phyloP scores from a whole-genome alignment of 257 asterid genomes.

The Scutellaria baicalensis region DNA sequence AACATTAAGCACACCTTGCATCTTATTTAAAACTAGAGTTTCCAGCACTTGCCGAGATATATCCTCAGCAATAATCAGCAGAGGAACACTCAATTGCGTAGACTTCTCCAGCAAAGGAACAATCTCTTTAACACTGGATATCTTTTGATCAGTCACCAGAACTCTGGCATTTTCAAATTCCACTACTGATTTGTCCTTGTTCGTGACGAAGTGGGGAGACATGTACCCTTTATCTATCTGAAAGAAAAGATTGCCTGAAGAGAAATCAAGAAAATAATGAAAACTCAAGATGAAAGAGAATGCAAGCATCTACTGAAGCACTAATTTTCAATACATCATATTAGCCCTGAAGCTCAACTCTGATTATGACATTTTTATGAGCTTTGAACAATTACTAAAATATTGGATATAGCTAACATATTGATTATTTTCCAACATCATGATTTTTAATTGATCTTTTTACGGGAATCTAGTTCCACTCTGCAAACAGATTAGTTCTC shows the following conservation, averaged over 20 bases:
- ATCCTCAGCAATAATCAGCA: constrained; percentile 88
- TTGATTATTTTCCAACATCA: not conserved
- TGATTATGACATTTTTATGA: not conserved
- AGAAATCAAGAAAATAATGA: constrained; percentile 49
- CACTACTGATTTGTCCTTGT: constrained; percentile 60
- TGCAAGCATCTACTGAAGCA: not conserved
- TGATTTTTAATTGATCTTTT: not conserved
- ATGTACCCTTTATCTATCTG: constrained; percentile 96
- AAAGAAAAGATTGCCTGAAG: constrained; percentile 82
- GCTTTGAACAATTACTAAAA: not conserved
- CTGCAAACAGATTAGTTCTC: not conserved
- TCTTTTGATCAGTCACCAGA: constrained; percentile 86
- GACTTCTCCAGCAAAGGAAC: constrained; percentile 93
- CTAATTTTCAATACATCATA: not conserved
- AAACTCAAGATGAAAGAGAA: constrained; percentile 32
- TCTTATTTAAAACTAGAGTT: constrained; percentile 71
- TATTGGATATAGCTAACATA: not conserved
- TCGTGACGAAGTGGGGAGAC: constrained; percentile 86
- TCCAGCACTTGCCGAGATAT: constrained; percentile 69
- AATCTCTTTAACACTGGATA: constrained; percentile 53
- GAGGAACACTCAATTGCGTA: constrained; percentile 81
- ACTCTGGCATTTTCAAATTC: constrained; percentile 83
- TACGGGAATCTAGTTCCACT: not conserved
- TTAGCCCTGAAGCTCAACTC: not conserved
- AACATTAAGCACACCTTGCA: constrained; percentile 64